These are phyloP conservation scores for Acanthamoeba lugdunensis DNA, from an alignment of 208 protist species.

Conservation along the genomic window DNA sequence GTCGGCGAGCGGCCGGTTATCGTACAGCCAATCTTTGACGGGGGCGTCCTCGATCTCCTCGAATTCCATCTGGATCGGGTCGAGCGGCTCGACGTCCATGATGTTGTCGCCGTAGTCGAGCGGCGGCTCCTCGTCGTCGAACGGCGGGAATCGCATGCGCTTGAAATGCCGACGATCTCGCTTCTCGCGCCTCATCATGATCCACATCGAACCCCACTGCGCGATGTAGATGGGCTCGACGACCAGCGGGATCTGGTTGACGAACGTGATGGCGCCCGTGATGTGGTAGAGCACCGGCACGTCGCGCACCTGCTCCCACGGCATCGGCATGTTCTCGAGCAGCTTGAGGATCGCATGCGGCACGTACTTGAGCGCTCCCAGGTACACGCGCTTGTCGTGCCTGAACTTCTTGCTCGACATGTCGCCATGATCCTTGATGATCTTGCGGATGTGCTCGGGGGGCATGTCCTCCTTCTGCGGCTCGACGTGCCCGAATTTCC, in stretches of 20 bases:
- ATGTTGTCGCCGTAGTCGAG: slow-evolving; percentile 99
- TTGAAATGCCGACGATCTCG: slow-evolving; percentile 96
- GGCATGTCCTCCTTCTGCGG: slow-evolving; percentile 94
- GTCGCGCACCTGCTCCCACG: slow-evolving; percentile 90
- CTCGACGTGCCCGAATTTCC: slow-evolving; percentile 91
- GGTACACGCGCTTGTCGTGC: slow-evolving; percentile 98
- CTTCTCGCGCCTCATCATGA: slow-evolving; percentile 99
- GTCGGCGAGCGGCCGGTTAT: slow-evolving; percentile 93
- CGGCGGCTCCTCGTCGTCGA: slow-evolving; percentile 98
- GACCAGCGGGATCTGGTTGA: slow-evolving; percentile 99
- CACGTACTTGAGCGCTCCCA: slow-evolving; percentile 98
- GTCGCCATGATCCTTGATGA: slow-evolving; percentile 99
- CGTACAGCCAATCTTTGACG: slow-evolving; percentile 98
- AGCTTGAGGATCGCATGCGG: slow-evolving; percentile 99
- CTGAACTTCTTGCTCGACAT: slow-evolving; percentile 97
- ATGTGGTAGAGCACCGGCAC: slow-evolving; percentile 97
- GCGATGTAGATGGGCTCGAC: slow-evolving; percentile 98
- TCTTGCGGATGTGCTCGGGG: slow-evolving; percentile 98
- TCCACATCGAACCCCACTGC: slow-evolving; percentile 99
- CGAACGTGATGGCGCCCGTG: slow-evolving; percentile 98
- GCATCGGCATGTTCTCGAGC: slow-evolving; percentile 99
- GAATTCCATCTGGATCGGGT: slow-evolving; percentile 95
- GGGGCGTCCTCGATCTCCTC: slow-evolving; percentile 97
- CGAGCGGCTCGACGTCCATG: slow-evolving; percentile 95
- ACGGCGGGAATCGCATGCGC: slow-evolving; percentile 98